Conservation (phyloP, 768 basidiomycete genomes). For the Panus rudis region DNA sequence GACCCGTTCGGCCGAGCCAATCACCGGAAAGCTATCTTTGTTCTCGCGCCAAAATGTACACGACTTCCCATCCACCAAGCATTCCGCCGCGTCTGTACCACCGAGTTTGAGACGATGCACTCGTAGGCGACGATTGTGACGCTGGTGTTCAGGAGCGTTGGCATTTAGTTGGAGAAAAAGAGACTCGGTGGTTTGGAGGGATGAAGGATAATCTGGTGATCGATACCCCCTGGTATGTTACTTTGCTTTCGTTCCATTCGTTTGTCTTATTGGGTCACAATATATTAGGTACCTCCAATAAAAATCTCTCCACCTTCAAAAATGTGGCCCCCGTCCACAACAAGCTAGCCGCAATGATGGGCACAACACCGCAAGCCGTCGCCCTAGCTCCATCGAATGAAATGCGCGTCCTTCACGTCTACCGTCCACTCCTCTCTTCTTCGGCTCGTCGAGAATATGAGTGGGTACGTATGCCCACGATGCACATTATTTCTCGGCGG, state of each 20-base stretch:
- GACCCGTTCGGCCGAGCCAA: too few species aligned
- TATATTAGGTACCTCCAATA: slow-evolving; percentile 94
- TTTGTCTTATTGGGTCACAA: slow-evolving; percentile 3
- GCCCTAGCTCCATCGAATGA: slow-evolving; percentile 92
- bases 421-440: slow-evolving; percentile 80
- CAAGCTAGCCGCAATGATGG: slow-evolving; percentile 77
- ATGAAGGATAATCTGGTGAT: slow-evolving; percentile 86
- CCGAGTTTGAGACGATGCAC: too few species aligned
- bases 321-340: slow-evolving; percentile 82
- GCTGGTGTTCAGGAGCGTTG: slow-evolving; percentile 93
- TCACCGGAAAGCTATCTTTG: too few species aligned
- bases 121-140: too few species aligned
- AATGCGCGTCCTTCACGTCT: slow-evolving; percentile 93
- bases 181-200: slow-evolving; percentile 98
- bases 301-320: slow-evolving; percentile 92
- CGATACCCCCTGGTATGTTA: slow-evolving; percentile 89
- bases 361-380: slow-evolving; percentile 96
- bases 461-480: slow-evolving; percentile 97
- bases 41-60: too few species aligned
- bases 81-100: too few species aligned
- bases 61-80: too few species aligned
- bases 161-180: slow-evolving; percentile 83
- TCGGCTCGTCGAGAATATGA: slow-evolving; percentile 97
- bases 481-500: slow-evolving; percentile 95
- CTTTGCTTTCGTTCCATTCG: neutral